Base-by-base conservation (phyloP, 2,329 filamentous ascomycete genomes). In the Hypomyces rosellus region DNA sequence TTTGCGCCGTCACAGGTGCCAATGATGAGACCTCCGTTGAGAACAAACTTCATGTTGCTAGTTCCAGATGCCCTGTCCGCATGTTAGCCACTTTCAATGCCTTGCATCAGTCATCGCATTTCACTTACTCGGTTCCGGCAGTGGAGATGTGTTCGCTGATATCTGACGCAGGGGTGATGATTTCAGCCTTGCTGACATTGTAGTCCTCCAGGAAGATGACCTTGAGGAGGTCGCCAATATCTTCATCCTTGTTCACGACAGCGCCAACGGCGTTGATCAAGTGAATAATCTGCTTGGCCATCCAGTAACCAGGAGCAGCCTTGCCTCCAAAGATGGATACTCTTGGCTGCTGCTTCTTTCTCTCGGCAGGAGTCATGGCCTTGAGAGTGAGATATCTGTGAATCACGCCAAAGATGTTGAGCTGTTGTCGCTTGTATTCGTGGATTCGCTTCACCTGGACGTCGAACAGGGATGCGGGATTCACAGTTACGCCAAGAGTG, bases 11-110 rank as follows among this genome's bases (percentile, higher is more conserved):
- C 93, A 66, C 92, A 96, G 16, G 93, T 99, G 61, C 93, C 93
- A 60, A 99, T 99, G 63, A 99, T 95, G 54, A 99, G 76, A 56
- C 93, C 93, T 57, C 93, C 93, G 63, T 97, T 99, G 63, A 99
- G 78, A 13, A 96, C 93, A 69, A 99, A 99, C 72, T 99, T 99
- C 93, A 99, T 99, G 81, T 99, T 99, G 64, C 89, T 95, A 12
- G 90, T 96, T 55, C 92, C 92, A 56, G 80, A 84, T 16, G 82
- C 82, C 66, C 76, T 80, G 45, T 49, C 16, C 3, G 6, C 39
- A 48, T 54, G 53, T 58, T 49, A 60, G 53, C 25, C 5, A 20
- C 30, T 48, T 8, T 33, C 49, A 16, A 38, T 44, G n/a, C 36
- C 14, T 11, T 4, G 14, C 8, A 5, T 11, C 34, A 22, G 16